Conservation (phyloP, 2,329 filamentous ascomycete genomes). For the Furcasterigmium furcatum region DNA sequence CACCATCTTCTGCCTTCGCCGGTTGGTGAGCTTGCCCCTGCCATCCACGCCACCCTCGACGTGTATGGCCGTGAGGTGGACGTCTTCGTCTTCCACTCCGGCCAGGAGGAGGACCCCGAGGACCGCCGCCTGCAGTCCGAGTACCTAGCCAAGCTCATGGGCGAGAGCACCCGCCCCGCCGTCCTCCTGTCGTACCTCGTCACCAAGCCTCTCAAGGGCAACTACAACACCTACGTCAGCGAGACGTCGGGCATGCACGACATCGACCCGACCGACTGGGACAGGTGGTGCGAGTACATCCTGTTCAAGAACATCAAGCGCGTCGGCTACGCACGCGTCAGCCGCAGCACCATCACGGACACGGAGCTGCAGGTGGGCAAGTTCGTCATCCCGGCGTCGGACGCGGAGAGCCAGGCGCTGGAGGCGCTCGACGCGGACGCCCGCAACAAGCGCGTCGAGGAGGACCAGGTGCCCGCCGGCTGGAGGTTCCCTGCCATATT, state of each 20-base stretch:
- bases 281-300: slow-evolving; percentile 99
- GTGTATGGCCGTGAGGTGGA: slow-evolving; percentile 88
- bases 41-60: slow-evolving; percentile 94
- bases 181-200: slow-evolving; percentile 91
- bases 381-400: slow-evolving; percentile 75
- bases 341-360: slow-evolving; percentile 88
- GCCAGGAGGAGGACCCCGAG: slow-evolving; percentile 93
- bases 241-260: slow-evolving; percentile 88
- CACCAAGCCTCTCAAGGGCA: slow-evolving; percentile 83
- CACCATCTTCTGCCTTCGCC: slow-evolving; percentile 93
- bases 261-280: slow-evolving; percentile 90
- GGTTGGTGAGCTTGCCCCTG: slow-evolving; percentile 90
- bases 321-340: slow-evolving; percentile 86
- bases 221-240: slow-evolving; percentile 95
- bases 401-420: slow-evolving; percentile 48
- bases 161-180: slow-evolving; percentile 71
- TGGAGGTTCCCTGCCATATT: slow-evolving; percentile 84
- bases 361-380: slow-evolving; percentile 97
- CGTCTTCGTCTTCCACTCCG: slow-evolving; percentile 97
- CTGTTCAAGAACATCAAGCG: slow-evolving; percentile 86
- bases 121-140: slow-evolving; percentile 83
- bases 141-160: slow-evolving; percentile 88
- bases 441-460: slow-evolving; percentile 57
- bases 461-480: slow-evolving; percentile 72
- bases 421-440: slow-evolving; percentile 45